Percentiles rank a stretch among this genome's conserved stretches.
Conservation (phyloP, 148 eudicot species). For the Talinum fruticosum region DNA sequence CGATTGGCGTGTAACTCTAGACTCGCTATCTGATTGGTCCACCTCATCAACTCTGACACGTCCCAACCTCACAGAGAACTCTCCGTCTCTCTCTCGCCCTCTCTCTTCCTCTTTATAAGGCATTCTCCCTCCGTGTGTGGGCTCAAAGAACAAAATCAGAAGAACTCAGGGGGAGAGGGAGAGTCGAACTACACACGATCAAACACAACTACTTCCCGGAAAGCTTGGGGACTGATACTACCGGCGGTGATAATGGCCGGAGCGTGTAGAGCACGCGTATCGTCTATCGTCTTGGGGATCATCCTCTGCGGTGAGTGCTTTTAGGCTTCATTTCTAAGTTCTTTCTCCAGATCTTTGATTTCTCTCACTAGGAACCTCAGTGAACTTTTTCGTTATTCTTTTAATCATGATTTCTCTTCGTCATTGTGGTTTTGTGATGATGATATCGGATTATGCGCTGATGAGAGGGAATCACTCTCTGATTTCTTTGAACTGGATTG, state of each 20-base stretch:
- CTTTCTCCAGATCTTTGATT: not conserved
- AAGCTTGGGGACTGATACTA: not conserved
- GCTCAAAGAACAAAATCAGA: not conserved
- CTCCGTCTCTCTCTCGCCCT: slow-evolving; percentile 10
- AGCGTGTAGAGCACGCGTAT: slow-evolving; percentile 46
- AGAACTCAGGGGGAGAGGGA: not conserved
- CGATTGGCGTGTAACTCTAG: slow-evolving; percentile 25
- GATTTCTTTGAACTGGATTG: not conserved
- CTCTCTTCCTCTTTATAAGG: slow-evolving; percentile 15
- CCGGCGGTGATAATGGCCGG: slow-evolving; percentile 31
- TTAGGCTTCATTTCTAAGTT: not conserved
- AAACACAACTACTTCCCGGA: not conserved
- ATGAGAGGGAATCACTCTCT: not conserved
- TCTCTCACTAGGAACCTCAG: not conserved
- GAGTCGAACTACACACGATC: not conserved
- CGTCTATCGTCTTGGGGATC: slow-evolving; percentile 40
- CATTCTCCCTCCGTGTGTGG: too few species aligned
- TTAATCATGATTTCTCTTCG: not conserved
- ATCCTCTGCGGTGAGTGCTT: slow-evolving; percentile 47
- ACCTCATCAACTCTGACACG: slow-evolving; percentile 48
- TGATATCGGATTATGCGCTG: not conserved
- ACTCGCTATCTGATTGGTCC: slow-evolving; percentile 41
- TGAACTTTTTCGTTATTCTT: not conserved
- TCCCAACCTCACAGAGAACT: slow-evolving; percentile 7
- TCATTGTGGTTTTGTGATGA: not conserved